Evolutionary conservation across 1,139 yeast species (phyloP).

Genomic region (Debaryomycetaceae sp.): DNA sequence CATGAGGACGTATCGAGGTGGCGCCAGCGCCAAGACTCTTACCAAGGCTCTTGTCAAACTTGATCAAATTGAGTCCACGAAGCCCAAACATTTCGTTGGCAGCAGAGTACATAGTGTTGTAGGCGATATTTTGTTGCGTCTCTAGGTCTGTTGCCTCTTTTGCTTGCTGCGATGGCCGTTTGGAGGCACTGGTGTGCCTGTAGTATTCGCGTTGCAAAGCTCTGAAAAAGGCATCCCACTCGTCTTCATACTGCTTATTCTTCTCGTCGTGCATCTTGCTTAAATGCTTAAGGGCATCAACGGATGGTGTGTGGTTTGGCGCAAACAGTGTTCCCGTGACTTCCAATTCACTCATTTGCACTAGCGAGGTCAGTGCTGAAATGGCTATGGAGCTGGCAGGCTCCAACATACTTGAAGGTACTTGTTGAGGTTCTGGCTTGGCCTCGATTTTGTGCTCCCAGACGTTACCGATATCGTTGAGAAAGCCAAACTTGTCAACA

Average conservation of each 20-base stretch:
- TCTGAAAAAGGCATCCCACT: constrained; percentile 33
- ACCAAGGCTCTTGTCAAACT: constrained; percentile 12
- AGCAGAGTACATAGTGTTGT: constrained; percentile 5
- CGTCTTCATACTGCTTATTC: constrained; percentile 22
- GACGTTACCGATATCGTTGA: constrained; percentile 19
- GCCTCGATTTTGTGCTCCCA: constrained; percentile 9
- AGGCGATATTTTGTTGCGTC: constrained; percentile 11
- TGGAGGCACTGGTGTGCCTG: constrained; percentile 9
- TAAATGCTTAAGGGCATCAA: constrained; percentile 24
- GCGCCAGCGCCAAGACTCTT: too few relatives aligned
- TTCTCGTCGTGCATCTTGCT: constrained; percentile 33
- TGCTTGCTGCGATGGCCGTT: background rate
- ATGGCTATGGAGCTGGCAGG: too few relatives aligned
- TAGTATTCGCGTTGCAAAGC: constrained; percentile 23
- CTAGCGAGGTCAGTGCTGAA: constrained; percentile 3
- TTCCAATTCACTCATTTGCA: constrained; percentile 10
- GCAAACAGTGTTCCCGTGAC: constrained; percentile 10
- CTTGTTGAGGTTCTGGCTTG: too few relatives aligned
- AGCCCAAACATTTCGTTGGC: constrained; percentile 34
- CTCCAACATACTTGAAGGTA: too few relatives aligned
- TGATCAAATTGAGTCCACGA: constrained; percentile 27
- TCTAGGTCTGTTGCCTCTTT: constrained; percentile 7
- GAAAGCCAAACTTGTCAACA: constrained; percentile 51
- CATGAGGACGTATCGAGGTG: too few relatives aligned
- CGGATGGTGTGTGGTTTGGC: constrained; percentile 5